Evolutionary conservation across 495 filamentous ascomycete genomes (phyloP).

Genomic region (Hypoxylon fragiforme): DNA sequence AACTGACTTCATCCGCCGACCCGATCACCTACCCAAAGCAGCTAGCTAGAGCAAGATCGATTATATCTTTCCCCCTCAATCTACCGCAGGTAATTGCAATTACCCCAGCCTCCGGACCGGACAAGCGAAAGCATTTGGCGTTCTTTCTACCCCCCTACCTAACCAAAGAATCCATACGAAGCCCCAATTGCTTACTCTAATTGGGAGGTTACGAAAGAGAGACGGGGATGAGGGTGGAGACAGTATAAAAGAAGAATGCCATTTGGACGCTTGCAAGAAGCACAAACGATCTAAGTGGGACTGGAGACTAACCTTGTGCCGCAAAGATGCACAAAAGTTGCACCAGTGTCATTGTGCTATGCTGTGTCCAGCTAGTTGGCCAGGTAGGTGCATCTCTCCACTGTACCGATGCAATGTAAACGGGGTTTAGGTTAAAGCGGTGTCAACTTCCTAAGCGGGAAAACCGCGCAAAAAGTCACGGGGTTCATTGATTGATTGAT

Average conservation of each 20-base stretch:
- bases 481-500: slow-evolving; percentile 3
- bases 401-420: too few relatives aligned
- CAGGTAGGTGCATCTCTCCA: not conserved
- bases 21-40: slow-evolving; percentile 24
- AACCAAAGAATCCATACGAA: slow-evolving; percentile 13
- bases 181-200: slow-evolving; percentile 8
- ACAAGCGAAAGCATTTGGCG: slow-evolving; percentile 10
- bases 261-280: slow-evolving; percentile 1
- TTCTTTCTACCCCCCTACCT: slow-evolving; percentile 12
- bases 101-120: slow-evolving; percentile 12
- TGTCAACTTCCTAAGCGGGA: slow-evolving; percentile 13
- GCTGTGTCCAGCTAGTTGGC: too few relatives aligned
- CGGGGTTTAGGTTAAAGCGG: too few relatives aligned
- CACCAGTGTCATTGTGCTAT: slow-evolving; percentile 7
- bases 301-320: not conserved
- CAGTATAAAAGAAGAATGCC: not conserved
- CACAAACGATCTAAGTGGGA: slow-evolving; percentile 20
- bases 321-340: slow-evolving; percentile 14
- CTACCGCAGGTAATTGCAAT: too few relatives aligned
- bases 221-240: slow-evolving; percentile 16
- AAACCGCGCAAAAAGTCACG: slow-evolving; percentile 27
- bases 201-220: slow-evolving; percentile 7
- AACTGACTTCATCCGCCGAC: slow-evolving; percentile 17
- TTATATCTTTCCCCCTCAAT: slow-evolving; percentile 16
- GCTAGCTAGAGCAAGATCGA: slow-evolving; percentile 13